Conservation (phyloP, 495 filamentous ascomycete species). For the Cercophora samala region DNA sequence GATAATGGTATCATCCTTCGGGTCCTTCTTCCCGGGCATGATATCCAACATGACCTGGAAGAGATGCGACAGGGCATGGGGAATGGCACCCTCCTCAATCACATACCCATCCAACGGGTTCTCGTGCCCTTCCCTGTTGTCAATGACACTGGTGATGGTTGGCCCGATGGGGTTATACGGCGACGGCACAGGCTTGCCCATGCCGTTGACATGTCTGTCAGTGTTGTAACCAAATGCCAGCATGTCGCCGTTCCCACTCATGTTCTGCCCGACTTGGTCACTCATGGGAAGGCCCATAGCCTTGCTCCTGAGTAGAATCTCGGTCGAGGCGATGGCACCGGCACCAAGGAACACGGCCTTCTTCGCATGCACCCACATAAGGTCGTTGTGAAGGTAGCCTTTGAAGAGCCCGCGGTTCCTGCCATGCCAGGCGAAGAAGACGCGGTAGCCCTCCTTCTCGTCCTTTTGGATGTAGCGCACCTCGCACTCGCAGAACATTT, state of each 20-base stretch:
- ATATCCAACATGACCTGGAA: constrained; percentile 57
- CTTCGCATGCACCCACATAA: constrained; percentile 67
- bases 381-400: constrained; percentile 55
- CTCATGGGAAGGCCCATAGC: constrained; percentile 57
- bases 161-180: constrained; percentile 58
- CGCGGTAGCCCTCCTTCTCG: constrained; percentile 52
- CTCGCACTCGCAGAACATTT: constrained; percentile 71
- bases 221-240: constrained; percentile 64
- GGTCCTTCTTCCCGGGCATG: constrained; percentile 50
- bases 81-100: constrained; percentile 63
- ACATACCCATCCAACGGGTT: constrained; percentile 62
- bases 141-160: constrained; percentile 62
- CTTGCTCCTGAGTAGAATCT: constrained; percentile 63
- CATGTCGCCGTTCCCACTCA: constrained; percentile 69
- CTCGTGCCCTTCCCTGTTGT: constrained; percentile 50
- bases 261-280: constrained; percentile 54
- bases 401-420: constrained; percentile 55
- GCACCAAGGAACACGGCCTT: constrained; percentile 60
- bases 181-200: constrained; percentile 48
- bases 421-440: constrained; percentile 66
- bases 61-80: constrained; percentile 52
- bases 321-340: constrained; percentile 60
- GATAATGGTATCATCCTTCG: constrained; percentile 37
- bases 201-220: constrained; percentile 52
- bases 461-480: constrained; percentile 61